Percentiles rank a stretch among this genome's conserved stretches.
phyloP scores from a whole-genome alignment of 139 green algal species.

The Chlorella vulgaris region DNA sequence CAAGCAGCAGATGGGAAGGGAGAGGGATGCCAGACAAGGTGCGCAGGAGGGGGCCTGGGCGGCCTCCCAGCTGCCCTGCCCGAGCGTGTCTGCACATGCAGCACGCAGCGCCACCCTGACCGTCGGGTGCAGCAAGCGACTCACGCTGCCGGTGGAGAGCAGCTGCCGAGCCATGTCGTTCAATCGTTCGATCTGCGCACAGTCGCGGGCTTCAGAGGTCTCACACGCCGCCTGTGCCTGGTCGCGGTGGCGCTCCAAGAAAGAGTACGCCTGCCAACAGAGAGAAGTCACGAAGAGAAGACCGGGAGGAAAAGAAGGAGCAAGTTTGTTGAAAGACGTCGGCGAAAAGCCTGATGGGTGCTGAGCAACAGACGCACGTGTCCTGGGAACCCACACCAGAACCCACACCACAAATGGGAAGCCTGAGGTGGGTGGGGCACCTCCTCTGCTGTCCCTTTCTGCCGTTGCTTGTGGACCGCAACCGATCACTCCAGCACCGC shows the following conservation, averaged over 20 bases:
- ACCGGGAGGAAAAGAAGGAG: neutral
- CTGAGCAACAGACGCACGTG: too few species aligned
- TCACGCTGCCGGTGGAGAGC: constrained; percentile 17
- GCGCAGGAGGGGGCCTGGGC: too few species aligned
- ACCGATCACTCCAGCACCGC: too few species aligned
- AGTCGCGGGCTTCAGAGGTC: neutral
- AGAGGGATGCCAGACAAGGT: too few species aligned
- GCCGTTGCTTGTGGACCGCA: too few species aligned
- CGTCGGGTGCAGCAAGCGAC: neutral
- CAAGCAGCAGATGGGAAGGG: too few species aligned
- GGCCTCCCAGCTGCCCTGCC: too few species aligned
- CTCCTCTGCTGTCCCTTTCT: neutral
- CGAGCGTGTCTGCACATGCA: too few species aligned
- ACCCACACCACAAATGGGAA: too few species aligned
- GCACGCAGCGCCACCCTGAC: too few species aligned
- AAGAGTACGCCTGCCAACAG: constrained; percentile 32
- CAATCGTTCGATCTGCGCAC: constrained; percentile 8
- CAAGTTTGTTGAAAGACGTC: neutral
- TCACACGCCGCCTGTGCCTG: neutral
- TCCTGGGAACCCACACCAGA: too few species aligned
- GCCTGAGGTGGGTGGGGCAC: neutral
- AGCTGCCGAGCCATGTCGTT: constrained; percentile 25
- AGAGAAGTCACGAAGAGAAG: too few species aligned
- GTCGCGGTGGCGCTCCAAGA: constrained; percentile 10
- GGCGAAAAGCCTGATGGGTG: neutral